phyloP scores from a whole-genome alignment of 2,329 filamentous ascomycete genomes.

The Cladosporium sp. region DNA sequence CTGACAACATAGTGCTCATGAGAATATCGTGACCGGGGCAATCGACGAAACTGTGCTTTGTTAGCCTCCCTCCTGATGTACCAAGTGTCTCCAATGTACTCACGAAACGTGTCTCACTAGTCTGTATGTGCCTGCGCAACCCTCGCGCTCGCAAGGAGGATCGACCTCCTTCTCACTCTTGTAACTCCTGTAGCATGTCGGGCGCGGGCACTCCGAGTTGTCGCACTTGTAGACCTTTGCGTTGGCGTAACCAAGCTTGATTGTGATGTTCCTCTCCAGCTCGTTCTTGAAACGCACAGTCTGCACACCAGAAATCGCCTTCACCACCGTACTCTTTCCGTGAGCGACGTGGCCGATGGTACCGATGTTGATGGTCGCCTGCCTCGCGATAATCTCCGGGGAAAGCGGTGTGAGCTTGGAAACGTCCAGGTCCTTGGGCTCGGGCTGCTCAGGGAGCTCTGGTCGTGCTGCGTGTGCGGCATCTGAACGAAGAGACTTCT shows the following conservation, averaged over 20 bases:
- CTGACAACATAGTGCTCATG: slow-evolving; percentile 99
- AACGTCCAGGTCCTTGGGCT: slow-evolving; percentile 85
- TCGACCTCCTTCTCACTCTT: slow-evolving; percentile 99
- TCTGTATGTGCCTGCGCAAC: slow-evolving; percentile 83
- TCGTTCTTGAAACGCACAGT: slow-evolving; percentile 99
- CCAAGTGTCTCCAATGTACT: slow-evolving; percentile 43
- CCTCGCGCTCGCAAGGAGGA: slow-evolving; percentile 90
- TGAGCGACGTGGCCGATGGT: slow-evolving; percentile 98
- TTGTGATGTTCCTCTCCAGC: slow-evolving; percentile 97
- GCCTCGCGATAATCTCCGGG: slow-evolving; percentile 93
- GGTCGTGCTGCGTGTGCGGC: slow-evolving; percentile 61
- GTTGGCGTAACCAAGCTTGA: slow-evolving; percentile 99
- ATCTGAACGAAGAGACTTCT: slow-evolving; percentile 66
- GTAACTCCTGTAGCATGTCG: slow-evolving; percentile 93
- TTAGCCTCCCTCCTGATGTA: slow-evolving; percentile 18
- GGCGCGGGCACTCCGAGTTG: slow-evolving; percentile 84
- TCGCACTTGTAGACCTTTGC: slow-evolving; percentile 99
- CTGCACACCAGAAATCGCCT: slow-evolving; percentile 98
- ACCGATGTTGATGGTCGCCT: slow-evolving; percentile 98
- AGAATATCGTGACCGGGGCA: slow-evolving; percentile 99
- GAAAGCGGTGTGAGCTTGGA: slow-evolving; percentile 78
- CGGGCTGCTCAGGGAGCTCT: slow-evolving; percentile 82
- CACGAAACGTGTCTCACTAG: slow-evolving; percentile 90
- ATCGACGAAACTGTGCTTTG: slow-evolving; percentile 72
- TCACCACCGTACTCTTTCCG: slow-evolving; percentile 98